These are phyloP conservation scores for Silene latifolia DNA, from an alignment of 148 eudicot genomes.

Conservation along the genomic window DNA sequence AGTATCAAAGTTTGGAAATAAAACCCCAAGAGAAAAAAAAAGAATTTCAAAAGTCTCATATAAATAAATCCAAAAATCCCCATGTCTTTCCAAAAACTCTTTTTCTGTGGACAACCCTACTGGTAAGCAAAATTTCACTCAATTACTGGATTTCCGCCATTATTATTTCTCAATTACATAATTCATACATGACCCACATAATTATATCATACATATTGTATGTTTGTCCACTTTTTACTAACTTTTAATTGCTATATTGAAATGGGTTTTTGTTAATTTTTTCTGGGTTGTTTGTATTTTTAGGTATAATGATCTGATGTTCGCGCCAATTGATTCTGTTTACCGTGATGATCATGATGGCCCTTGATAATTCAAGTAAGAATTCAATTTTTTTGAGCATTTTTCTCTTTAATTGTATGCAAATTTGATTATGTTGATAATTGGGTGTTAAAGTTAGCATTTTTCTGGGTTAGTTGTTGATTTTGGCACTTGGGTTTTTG, in stretches of 20 bases:
- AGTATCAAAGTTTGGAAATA: neutral
- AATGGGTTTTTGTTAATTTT: constrained; percentile 25
- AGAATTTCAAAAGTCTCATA: too few relatives aligned
- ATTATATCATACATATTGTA: neutral
- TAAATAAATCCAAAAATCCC: constrained; percentile 1
- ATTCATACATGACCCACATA: neutral
- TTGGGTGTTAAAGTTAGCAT: constrained; percentile 15
- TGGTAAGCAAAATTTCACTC: constrained; percentile 18
- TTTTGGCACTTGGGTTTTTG: constrained; percentile 7
- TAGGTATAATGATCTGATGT: constrained; percentile 61
- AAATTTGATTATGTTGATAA: constrained; percentile 1
- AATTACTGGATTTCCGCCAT: neutral
- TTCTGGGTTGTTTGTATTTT: neutral
- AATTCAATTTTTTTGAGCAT: neutral
- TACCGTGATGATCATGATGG: constrained; percentile 50
- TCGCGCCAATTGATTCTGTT: constrained; percentile 46
- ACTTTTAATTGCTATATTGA: constrained; percentile 6
- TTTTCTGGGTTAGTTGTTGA: constrained; percentile 12
- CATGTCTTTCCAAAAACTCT: neutral
- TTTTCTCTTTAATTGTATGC: neutral
- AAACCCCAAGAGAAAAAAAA: too few relatives aligned
- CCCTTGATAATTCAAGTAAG: constrained; percentile 55
- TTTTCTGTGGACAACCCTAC: neutral
- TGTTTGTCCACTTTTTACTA: neutral
- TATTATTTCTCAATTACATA: neutral